Base-by-base conservation (phyloP, 2,329 filamentous ascomycete species). In the Leptodontidium sp. region DNA sequence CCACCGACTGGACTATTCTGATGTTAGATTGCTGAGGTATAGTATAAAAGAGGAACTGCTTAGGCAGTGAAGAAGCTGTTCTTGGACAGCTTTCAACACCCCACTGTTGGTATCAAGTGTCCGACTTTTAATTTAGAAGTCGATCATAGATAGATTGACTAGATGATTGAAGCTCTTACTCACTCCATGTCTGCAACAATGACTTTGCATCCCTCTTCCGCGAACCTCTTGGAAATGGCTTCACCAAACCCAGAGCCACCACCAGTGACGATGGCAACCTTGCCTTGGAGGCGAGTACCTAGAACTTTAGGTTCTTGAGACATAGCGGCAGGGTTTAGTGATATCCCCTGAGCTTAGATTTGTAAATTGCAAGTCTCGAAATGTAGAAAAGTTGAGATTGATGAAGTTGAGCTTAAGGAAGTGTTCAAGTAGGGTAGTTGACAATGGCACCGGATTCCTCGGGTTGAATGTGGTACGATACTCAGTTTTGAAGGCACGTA, bases 241-340 rank as follows among this genome's bases (percentile, higher is more conserved):
- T 85, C 86, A 65, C 89, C 89, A 72, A 91, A 91, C 1, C 89
- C 89, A 12, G 86, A 87, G 2, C 86, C 88, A 8, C 82, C 88
- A 59, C 89, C 87, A 15, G 86, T 88, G 26, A 88, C 83, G 64
- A 88, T 84, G 65, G 86, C 86, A 8, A 88, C 85, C 76, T 87
- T 88, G 72, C 82, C 83, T 64, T 83, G 77, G 52, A 88, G 81
- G 71, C 84, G 80, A 71, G 15, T 71, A 35, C 72, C 72, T 45
- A 76, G 68, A 21, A 72, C 40, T 50, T 72, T 73, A 35, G 61
- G 64, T 52, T 72, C 72, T 35, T 66, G 61, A 17, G 65, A 40
- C 70, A 74, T 74, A 57, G 58, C 71, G 53, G 84, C 81, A 1
- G 82, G 84, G 4, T 45, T 45, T 2, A 3, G 15, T 50, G 26